Conservation (phyloP, 2,329 filamentous ascomycete species). For the Penicillium sp. region DNA sequence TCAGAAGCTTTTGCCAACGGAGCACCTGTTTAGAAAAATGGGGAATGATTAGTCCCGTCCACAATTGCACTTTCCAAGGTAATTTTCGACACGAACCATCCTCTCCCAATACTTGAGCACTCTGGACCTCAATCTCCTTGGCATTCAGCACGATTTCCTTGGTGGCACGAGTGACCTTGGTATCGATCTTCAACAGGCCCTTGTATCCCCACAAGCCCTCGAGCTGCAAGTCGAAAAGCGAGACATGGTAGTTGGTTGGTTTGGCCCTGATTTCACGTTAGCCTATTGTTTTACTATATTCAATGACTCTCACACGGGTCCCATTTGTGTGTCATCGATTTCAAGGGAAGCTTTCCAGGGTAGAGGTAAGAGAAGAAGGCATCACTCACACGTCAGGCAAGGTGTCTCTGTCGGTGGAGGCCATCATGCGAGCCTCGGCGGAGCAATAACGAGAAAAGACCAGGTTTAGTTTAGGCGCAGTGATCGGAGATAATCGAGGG, state of each 20-base stretch:
- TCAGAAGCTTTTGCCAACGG: constrained; percentile 55
- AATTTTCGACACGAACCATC: constrained; percentile 32
- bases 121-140: constrained; percentile 76
- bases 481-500: constrained; percentile 12
- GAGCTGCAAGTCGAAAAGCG: constrained; percentile 74
- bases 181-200: constrained; percentile 78
- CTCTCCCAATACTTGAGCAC: constrained; percentile 46
- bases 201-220: constrained; percentile 76
- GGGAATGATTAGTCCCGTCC: not conserved
- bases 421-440: constrained; percentile 45
- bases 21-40: constrained; percentile 19
- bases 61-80: not conserved
- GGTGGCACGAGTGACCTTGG: constrained; percentile 69
- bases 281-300: not conserved
- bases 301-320: not conserved
- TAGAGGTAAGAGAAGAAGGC: not conserved
- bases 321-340: not conserved
- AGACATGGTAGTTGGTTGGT: constrained; percentile 82
- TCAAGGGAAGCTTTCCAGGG: not conserved
- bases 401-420: constrained; percentile 45
- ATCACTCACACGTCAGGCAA: constrained; percentile 46
- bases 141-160: constrained; percentile 82
- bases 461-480: constrained; percentile 16
- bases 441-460: constrained; percentile 39
- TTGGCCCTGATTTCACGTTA: constrained; percentile 59